Evolutionary conservation across 2,329 filamentous ascomycete species (phyloP), one percentile per base, ranked within the genome.

Genomic region (Hymenoscyphus fraxineus): DNA sequence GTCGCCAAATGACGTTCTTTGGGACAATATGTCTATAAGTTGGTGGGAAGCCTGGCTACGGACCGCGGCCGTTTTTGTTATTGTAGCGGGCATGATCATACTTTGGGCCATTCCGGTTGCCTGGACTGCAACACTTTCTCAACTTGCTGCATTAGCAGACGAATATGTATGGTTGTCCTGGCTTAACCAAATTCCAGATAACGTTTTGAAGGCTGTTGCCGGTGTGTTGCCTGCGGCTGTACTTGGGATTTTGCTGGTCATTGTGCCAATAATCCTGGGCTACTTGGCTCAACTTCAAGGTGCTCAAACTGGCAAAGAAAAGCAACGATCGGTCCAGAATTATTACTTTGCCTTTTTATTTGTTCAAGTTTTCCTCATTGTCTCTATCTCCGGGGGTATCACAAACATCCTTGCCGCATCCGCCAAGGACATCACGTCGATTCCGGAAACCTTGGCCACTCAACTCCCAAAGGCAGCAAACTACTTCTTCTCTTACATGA

Each of bases 401-500:
- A 39, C 39, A 22, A 41, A 57, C 16, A 13, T 35, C 3, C 77
- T 85, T 41, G 78, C 84, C 32, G 19, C 47, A 54, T 69, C 83
- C 7, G 73, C 78, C 10, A 47, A 75, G 27, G 65, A 83, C 3
- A 87, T 92, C 7, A 78, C 80, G n/a, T 83, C 82, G 44, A 85
- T 96, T 64, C 86, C 95, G 0, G 77, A 85, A 19, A 82, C 90
- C 0, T 80, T 99, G 35, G 94, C 94, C 0, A 76, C 81, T 12
- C 95, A 93, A 66, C 80, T 99, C 5, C 95, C 95, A 1, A 90
- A 87, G 70, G 89, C 93, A 0, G 90, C 92, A 71, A 97, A 97
- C 75, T 99, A 98, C 77, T 99, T 98, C 81, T 98, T 97, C 82
- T 94, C 92, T 0, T 99, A 99, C 83, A 93, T 99, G 88, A 89